Percentiles rank a stretch among this genome's conserved stretches.
These are phyloP conservation scores for Solanum bukasovii DNA, from an alignment of 257 asterid genomes.

Conservation along the genomic window DNA sequence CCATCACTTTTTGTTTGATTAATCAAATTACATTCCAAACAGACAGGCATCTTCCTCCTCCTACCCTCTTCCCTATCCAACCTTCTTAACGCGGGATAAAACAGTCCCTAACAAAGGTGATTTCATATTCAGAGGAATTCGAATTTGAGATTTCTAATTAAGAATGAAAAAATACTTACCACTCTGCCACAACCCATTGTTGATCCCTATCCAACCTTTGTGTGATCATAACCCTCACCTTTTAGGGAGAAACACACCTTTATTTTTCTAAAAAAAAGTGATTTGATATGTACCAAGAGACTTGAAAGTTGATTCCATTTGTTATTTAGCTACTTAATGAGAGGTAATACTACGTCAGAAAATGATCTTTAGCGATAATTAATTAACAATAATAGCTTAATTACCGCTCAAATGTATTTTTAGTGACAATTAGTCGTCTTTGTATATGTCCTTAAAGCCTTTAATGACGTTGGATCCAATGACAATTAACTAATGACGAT, in stretches of 20 bases:
- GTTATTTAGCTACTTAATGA: neutral
- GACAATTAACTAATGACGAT: no score
- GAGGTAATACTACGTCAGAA: neutral
- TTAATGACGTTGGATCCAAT: no score
- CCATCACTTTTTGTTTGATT: neutral
- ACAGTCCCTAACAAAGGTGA: rapidly evolving
- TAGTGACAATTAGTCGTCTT: no score
- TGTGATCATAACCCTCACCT: neutral
- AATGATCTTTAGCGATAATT: no score
- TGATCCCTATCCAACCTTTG: neutral
- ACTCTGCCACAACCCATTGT: no score
- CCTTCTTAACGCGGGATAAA: no score
- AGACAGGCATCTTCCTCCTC: neutral
- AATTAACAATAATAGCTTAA: no score
- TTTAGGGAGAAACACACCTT: neutral
- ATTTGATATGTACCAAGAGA: neutral
- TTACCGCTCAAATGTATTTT: no score
- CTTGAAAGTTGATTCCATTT: neutral
- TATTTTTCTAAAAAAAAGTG: neutral
- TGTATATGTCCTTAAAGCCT: no score
- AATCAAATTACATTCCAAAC: slow-evolving; percentile 27
- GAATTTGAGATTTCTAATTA: no score
- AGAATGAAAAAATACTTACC: neutral
- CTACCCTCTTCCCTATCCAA: neutral
- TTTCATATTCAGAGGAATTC: no score